Evolutionary conservation across 805 yeast species (phyloP), one percentile per base, ranked within the genome.

Genomic region (Teunomyces tritomae): DNA sequence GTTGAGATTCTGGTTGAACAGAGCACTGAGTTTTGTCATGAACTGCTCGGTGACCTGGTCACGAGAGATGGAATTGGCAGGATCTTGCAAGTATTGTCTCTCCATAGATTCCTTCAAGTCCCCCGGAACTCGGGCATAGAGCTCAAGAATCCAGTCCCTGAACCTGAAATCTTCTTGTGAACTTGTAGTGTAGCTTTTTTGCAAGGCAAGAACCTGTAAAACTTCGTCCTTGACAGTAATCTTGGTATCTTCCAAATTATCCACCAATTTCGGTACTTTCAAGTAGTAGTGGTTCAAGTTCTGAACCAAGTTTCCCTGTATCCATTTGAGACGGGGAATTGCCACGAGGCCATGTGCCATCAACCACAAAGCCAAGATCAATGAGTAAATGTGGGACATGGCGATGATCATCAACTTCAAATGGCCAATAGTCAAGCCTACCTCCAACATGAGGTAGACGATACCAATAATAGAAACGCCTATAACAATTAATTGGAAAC

Each of bases 281-380:
- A 73, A 50, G 62, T 87, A 87, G 28, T 58, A 58, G 36, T 57
- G 61, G 45, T 70, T 70, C 49, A 73, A 53, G 42, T 64, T 51
- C 16, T 53, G 53, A 13, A 64, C 46, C 17, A 64, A 47, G 36
- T 53, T 62, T 2, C 77, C 76, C 48, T 64, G 67, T 20, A 54
- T 59, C 77, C 61, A 77, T 63, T 50, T 68, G 48, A 49, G 62
- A 48, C 87, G 73, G 0, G 96, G 95, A 2, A 87, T 71, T 39
- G 77, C 75, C 13, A 87, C 78, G 43, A 87, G 65, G 0, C 96
- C 96, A 62, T 88, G 91, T 2, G 92, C 87, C 87, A 89, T 82
- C 49, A 89, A 68, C 92, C 94, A 87, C 17, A 87, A 74, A 2
- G 92, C 90, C 29, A 89, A 58, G 1, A 84, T 72, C 58, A 89